Base-by-base conservation (phyloP, 2,329 filamentous ascomycete genomes). In the Trichoderma guizhouense region DNA sequence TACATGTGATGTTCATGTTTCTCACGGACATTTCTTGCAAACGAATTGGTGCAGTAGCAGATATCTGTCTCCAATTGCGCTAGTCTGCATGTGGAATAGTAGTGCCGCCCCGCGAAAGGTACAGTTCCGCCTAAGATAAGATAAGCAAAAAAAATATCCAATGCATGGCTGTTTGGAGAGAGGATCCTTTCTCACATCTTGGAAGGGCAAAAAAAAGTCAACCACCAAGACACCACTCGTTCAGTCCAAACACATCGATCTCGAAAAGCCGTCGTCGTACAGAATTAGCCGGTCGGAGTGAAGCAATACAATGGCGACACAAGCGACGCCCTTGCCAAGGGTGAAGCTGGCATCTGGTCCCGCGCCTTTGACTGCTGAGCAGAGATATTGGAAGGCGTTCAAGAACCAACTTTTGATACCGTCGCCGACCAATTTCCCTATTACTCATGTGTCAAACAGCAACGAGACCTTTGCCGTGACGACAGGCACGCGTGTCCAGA, bases 321-420 rank as follows among this genome's bases (percentile, higher is more conserved):
- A 94, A 84, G 93, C 97, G 78, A 89, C 90, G 81, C 92, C 93
- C 73, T 85, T 97, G 76, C 90, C 91, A 81, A 91, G 91, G 81
- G 85, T 97, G 79, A 97, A 94, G 86, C 88, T 97, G 79, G 91
- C 95, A 71, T 88, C 92, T 74, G 93, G 93, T 65, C 94, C 94
- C 71, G 91, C 92, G 53, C 92, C 93, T 69, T 84, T 95, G 62
- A 97, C 95, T 7, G 91, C 95, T 36, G 96, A 99, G 84, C 95
- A 98, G 84, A 89, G 91, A 75, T 98, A 98, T 86, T 99, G 97
- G 97, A 92, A 92, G 79, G 92, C 92, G 14, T 99, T 99, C 86
- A 94, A 93, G 83, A 96, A 95, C 76, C 93, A 95, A 75, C 90
- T 97, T 72, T 90, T 95, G 73, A 91, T 98, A 74, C 93, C 96